Evolutionary conservation across 495 filamentous ascomycete genomes (phyloP).

Genomic region (Sporormia fimetaria): DNA sequence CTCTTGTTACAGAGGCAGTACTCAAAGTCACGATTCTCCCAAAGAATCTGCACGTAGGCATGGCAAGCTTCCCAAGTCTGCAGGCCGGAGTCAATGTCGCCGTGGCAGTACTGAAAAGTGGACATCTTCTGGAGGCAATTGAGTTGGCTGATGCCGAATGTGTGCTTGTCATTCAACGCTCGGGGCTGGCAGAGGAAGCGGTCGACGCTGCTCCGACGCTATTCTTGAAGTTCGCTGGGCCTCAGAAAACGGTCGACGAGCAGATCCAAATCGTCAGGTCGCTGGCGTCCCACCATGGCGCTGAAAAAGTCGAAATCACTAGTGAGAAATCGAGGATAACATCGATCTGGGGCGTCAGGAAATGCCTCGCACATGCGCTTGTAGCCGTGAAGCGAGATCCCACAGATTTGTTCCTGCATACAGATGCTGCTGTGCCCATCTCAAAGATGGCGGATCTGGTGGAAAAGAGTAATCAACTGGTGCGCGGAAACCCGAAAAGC

Average conservation of each 20-base stretch:
- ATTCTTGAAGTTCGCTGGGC: slow-evolving; percentile 87
- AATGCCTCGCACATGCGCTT: slow-evolving; percentile 66
- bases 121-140: slow-evolving; percentile 71
- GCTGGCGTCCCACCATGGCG: slow-evolving; percentile 49
- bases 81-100: slow-evolving; percentile 69
- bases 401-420: slow-evolving; percentile 61
- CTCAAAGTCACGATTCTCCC: slow-evolving; percentile 72
- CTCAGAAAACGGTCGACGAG: slow-evolving; percentile 58
- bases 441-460: slow-evolving; percentile 60
- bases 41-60: slow-evolving; percentile 61
- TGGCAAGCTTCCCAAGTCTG: slow-evolving; percentile 67
- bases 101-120: slow-evolving; percentile 61
- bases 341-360: slow-evolving; percentile 61
- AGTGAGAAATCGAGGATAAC: slow-evolving; percentile 19
- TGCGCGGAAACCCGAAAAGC: neutral
- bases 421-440: slow-evolving; percentile 71
- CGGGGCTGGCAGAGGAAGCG: slow-evolving; percentile 56
- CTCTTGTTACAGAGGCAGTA: slow-evolving; percentile 75
- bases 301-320: slow-evolving; percentile 68
- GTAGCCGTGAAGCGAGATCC: slow-evolving; percentile 42
- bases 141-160: slow-evolving; percentile 83
- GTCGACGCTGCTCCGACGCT: slow-evolving; percentile 80
- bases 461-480: slow-evolving; percentile 52
- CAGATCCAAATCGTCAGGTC: slow-evolving; percentile 55
- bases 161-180: slow-evolving; percentile 77